Conservation (phyloP, 257 asterid genomes). For the Solanum pimpinellifolium region DNA sequence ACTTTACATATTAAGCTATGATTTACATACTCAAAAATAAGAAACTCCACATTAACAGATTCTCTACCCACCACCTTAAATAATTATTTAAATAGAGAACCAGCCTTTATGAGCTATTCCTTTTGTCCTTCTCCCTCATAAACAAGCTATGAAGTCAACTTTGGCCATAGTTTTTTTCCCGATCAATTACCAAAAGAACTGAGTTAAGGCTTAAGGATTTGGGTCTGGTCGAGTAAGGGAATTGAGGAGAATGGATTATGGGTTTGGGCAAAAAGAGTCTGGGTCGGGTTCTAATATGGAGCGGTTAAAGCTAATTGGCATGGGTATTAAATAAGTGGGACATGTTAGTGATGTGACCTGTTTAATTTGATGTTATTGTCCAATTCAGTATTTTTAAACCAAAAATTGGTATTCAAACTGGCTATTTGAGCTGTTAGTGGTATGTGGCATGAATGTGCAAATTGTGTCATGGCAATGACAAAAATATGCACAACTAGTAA, state of each 20-base stretch:
- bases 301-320: background rate
- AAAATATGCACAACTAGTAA: background rate
- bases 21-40: too few species aligned
- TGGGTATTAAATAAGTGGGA: background rate
- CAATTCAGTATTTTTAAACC: background rate
- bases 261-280: background rate
- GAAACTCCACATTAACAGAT: too few species aligned
- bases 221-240: background rate
- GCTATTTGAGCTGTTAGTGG: background rate
- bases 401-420: background rate
- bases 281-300: background rate
- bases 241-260: background rate
- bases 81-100: too few species aligned
- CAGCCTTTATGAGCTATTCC: too few species aligned
- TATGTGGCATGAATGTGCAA: background rate
- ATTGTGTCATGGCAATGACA: background rate
- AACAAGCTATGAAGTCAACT: too few species aligned
- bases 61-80: too few species aligned
- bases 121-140: too few species aligned
- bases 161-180: too few species aligned
- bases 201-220: too few species aligned
- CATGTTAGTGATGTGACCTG: background rate
- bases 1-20: too few species aligned
- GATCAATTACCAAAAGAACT: too few species aligned
- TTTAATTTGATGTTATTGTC: background rate